Evolutionary conservation across 148 eudicot species (phyloP), one percentile per base, ranked within the genome.

Genomic region (Cornus controversa): DNA sequence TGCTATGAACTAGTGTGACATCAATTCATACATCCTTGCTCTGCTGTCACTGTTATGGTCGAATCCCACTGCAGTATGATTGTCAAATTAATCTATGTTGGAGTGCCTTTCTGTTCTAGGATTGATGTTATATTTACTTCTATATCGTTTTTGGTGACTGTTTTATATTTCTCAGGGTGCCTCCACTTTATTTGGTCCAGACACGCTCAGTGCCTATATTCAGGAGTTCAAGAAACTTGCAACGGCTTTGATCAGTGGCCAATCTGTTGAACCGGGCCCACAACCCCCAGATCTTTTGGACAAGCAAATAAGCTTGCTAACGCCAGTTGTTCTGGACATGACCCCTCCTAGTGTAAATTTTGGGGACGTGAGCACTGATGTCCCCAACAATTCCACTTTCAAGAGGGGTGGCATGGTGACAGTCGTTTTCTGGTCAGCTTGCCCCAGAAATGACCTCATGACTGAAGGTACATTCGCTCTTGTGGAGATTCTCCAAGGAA

Each of bases 381-480:
- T 91, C 36, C 89, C 97, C 10, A 76, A 73, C 16, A 93, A 91
- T 73, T 73, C 92, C 66, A 89, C 90, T 74, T 91, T 88, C 76
- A 93, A 83, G 76, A 86, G 82, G 71, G 97, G 93, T 10, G 97
- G 87, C 67, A 82, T 77, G 74, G 99, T 90, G 67, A 77, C 81
- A 2, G 94, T 88, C 16, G 82, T 79, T 71, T 96, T 96, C 84
- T 87, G 89, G 88, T 91, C 97, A 66, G 98, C 98, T 29, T 93
- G 97, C 77, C 99, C 98, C 1, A 87, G 99, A 77, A 96, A 96
- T 29, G 97, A 96, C 75, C 98, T 96, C 80, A 79, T 91, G 97
- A 93, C 97, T 7, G 98, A 93, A 84, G 98, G 97, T 73, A 96
- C 98, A 15, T 96, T 87, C 54, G 83, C 97, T 57, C 82, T 90